Base-by-base conservation (phyloP, 495 filamentous ascomycete species). In the Trichoderma virens region DNA sequence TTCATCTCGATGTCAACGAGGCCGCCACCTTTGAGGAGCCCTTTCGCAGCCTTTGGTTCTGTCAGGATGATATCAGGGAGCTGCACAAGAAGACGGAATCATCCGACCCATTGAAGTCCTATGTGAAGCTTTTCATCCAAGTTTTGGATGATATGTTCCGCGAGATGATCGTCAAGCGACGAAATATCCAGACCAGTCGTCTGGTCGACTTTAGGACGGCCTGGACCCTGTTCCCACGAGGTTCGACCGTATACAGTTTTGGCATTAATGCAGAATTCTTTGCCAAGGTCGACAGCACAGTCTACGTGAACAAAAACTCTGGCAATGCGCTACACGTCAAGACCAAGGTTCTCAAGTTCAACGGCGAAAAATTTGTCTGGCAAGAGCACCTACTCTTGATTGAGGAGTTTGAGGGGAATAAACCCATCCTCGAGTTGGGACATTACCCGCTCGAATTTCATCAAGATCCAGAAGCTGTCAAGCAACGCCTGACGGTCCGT, bases 21-120 rank as follows among this genome's bases (percentile, higher is more conserved):
- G 68, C 45, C 7, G 71, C 72, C 31, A 71, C 32, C 59, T 75
- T 76, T 67, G 43, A 59, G 3, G 64, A 69, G 34, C 76, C 76
- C 7, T 78, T 79, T 67, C 70, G 64, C 28, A 62, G 68, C 32
- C 67, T 79, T 14, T 79, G 69, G 68, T 78, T 78, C 68, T 68
- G 65, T 54, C 71, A 78, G 65, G 67, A 72, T 59, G 70, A 72
- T 60, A 74, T 78, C 61, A 39, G 65, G 47, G 70, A 66, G 25
- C 61, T 70, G 39, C 59, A 65, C 47, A 54, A 63, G 5, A 41
- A 43, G 8, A 67, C 69, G 28, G 64, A 65, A 13, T 28, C 62
- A 0, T 45, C 60, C 32, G 60, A 68, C 14, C 60, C 71, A 0
- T 62, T 73, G 11, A 63, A 67, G 30, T 68, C 74, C 30, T 75